phyloP scores from a whole-genome alignment of 768 basidiomycete species.

The Termitomyces sp. region DNA sequence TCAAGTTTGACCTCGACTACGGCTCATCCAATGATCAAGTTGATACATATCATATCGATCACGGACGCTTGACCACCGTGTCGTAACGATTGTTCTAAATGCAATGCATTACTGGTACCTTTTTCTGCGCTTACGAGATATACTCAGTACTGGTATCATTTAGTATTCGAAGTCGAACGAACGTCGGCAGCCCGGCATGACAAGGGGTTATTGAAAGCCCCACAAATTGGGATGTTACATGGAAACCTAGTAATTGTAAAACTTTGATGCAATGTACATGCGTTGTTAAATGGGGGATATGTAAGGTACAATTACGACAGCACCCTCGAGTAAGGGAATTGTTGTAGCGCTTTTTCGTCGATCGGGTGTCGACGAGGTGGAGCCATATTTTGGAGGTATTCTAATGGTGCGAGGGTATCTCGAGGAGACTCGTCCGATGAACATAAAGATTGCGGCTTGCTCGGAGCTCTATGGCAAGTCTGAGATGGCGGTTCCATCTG shows the following conservation, averaged over 20 bases:
- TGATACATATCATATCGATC: too few relatives aligned
- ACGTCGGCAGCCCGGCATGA: background rate
- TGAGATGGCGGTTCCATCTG: conserved; percentile 1
- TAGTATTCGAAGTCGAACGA: background rate
- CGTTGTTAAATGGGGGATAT: background rate
- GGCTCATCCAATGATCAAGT: background rate
- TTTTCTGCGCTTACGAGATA: too few relatives aligned
- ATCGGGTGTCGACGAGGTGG: conserved; percentile 66
- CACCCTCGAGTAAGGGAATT: conserved; percentile 26
- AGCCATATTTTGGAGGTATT: conserved; percentile 63
- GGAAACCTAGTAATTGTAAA: background rate
- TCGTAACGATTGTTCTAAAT: too few relatives aligned
- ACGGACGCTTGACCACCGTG: too few relatives aligned
- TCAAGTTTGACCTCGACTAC: background rate
- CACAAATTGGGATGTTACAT: background rate
- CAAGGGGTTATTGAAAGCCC: background rate
- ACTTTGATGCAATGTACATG: background rate
- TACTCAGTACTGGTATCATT: too few relatives aligned
- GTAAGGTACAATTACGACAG: conserved; percentile 11
- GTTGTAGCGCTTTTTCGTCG: conserved; percentile 47
- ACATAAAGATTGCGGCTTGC: conserved; percentile 26
- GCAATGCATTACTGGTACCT: too few relatives aligned
- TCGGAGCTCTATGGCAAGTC: conserved; percentile 3
- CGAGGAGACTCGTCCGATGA: conserved; percentile 27
- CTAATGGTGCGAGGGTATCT: conserved; percentile 55